These are phyloP conservation scores for Phaffia rhodozyma DNA, from an alignment of 1,284 basidiomycete genomes.

Conservation along the genomic window DNA sequence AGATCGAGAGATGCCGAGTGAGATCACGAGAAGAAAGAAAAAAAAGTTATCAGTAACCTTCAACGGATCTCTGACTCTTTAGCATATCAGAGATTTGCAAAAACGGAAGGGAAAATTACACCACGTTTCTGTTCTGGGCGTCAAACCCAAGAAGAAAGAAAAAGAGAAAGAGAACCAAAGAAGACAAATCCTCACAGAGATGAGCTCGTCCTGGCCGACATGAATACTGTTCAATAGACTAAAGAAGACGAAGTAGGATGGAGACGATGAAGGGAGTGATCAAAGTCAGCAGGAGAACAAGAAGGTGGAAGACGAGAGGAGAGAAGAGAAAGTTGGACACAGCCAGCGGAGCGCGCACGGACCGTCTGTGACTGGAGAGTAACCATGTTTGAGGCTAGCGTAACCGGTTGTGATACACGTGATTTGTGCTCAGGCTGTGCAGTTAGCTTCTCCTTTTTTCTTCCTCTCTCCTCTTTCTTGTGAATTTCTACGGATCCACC, in stretches of 20 bases:
- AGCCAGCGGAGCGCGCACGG: too few relatives aligned
- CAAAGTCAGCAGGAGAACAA: background rate
- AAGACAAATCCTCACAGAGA: background rate
- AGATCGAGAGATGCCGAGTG: too few relatives aligned
- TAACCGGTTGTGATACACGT: too few relatives aligned
- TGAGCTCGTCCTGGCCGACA: conserved; percentile 6
- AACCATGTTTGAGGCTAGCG: too few relatives aligned
- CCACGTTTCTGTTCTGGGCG: too few relatives aligned
- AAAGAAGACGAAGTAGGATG: background rate
- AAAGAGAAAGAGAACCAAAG: background rate
- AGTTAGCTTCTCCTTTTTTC: background rate
- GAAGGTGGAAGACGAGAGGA: background rate
- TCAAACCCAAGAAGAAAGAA: background rate
- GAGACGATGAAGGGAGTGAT: background rate
- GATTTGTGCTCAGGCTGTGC: background rate
- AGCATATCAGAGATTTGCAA: too few relatives aligned
- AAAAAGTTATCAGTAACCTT: too few relatives aligned
- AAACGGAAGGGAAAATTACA: too few relatives aligned
- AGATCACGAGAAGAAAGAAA: too few relatives aligned
- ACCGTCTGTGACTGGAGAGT: too few relatives aligned
- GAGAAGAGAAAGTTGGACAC: too few relatives aligned
- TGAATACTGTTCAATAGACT: background rate
- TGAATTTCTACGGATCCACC: background rate
- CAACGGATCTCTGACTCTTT: too few relatives aligned
- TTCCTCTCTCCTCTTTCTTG: background rate